Conservation (phyloP, 1,139 yeast species). For the Magnusiomyces sp. region DNA sequence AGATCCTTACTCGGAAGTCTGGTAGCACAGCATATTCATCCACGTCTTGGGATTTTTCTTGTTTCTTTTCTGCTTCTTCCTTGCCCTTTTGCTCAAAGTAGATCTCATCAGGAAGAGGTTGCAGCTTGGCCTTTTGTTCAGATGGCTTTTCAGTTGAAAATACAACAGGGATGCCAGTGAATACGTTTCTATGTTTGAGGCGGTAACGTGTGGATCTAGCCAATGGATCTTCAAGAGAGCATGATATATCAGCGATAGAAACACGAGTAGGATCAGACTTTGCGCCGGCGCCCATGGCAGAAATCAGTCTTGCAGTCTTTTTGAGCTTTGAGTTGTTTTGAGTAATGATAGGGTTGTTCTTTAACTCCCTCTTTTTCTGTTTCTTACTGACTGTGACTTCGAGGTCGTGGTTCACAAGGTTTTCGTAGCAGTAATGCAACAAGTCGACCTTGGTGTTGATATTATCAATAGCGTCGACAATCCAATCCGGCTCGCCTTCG, state of each 20-base stretch:
- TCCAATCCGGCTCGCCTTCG: slow-evolving; percentile 42
- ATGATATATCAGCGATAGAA: slow-evolving; percentile 66
- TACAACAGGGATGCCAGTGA: slow-evolving; percentile 72
- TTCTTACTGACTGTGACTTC: not conserved
- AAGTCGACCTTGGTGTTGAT: slow-evolving; percentile 91
- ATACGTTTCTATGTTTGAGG: slow-evolving; percentile 68
- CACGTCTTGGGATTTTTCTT: too few species aligned
- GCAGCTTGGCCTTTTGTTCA: slow-evolving; percentile 77
- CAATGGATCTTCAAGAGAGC: slow-evolving; percentile 85
- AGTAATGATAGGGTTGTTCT: not conserved
- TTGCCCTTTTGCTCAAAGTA: slow-evolving; percentile 69
- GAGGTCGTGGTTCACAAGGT: slow-evolving; percentile 30
- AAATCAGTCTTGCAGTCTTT: slow-evolving; percentile 42
- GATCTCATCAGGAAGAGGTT: slow-evolving; percentile 78
- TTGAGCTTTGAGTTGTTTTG: not conserved
- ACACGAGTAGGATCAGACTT: slow-evolving; percentile 80
- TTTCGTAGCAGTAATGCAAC: slow-evolving; percentile 58
- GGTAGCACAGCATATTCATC: slow-evolving; percentile 79
- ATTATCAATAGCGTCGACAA: slow-evolving; percentile 92
- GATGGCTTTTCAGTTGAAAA: slow-evolving; percentile 95
- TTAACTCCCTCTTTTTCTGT: not conserved
- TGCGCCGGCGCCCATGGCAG: slow-evolving; percentile 96
- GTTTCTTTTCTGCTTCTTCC: slow-evolving; percentile 57
- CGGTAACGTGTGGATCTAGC: slow-evolving; percentile 83
- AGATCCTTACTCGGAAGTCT: slow-evolving; percentile 84